phyloP scores from a whole-genome alignment of 2,329 filamentous ascomycete genomes.

The Lasiodiplodia sp. region DNA sequence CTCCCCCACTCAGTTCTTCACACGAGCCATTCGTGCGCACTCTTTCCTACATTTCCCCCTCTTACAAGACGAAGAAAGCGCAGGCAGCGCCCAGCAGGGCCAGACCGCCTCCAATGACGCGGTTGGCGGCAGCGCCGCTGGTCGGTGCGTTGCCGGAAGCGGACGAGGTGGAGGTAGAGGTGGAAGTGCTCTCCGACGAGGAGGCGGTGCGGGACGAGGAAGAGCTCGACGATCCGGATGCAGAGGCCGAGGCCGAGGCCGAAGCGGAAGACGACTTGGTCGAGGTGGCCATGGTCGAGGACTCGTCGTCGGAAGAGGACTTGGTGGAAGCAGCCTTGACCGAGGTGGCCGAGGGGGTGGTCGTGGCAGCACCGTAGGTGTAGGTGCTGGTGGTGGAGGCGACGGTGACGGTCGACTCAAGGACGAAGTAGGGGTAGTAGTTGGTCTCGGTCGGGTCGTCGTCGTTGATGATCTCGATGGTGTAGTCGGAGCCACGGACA shows the following conservation, averaged over 20 bases:
- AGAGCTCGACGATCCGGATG: slow-evolving; percentile 35
- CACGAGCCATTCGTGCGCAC: not conserved
- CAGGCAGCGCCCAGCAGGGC: slow-evolving; percentile 13
- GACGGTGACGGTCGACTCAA: slow-evolving; percentile 55
- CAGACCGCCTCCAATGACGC: slow-evolving; percentile 17
- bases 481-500: slow-evolving; percentile 56
- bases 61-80: slow-evolving; percentile 18
- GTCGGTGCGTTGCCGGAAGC: slow-evolving; percentile 12
- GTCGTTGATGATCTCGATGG: slow-evolving; percentile 61
- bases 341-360: slow-evolving; percentile 32
- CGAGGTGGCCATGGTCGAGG: slow-evolving; percentile 31
- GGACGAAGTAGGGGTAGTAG: slow-evolving; percentile 61
- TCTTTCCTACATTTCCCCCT: not conserved
- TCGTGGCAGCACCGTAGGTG: slow-evolving; percentile 42
- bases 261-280: slow-evolving; percentile 35
- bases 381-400: slow-evolving; percentile 36
- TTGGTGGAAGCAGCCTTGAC: slow-evolving; percentile 35
- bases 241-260: slow-evolving; percentile 33
- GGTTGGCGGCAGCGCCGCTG: slow-evolving; percentile 16
- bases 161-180: slow-evolving; percentile 16
- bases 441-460: slow-evolving; percentile 53
- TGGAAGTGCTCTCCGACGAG: not conserved
- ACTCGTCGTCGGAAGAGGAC: slow-evolving; percentile 32
- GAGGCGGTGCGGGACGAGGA: slow-evolving; percentile 34
- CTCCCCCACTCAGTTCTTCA: not conserved